phyloP scores from a whole-genome alignment of 768 basidiomycete genomes.

The Leucosporidium creatinivorum region DNA sequence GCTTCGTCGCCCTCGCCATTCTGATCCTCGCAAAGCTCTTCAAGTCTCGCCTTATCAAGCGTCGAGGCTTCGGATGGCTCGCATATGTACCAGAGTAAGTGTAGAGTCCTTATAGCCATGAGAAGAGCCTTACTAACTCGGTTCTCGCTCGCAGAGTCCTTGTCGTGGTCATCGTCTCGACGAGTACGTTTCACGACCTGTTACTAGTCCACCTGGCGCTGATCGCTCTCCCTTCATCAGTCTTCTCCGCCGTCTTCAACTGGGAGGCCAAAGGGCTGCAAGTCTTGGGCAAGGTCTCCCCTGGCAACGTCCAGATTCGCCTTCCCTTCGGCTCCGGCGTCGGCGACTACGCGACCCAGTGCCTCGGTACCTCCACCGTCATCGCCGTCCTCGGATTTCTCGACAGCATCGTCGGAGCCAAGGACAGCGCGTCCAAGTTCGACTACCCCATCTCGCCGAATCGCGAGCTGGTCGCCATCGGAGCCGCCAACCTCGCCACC shows the following conservation, averaged over 20 bases:
- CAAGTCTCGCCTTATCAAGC: slow-evolving; percentile 48
- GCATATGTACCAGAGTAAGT: slow-evolving; percentile 66
- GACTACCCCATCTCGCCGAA: slow-evolving; percentile 75
- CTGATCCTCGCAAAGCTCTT: slow-evolving; percentile 56
- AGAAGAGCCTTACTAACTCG: background rate
- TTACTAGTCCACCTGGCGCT: background rate
- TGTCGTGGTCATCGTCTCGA: slow-evolving; percentile 73
- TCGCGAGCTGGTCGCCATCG: slow-evolving; percentile 88
- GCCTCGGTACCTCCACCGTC: slow-evolving; percentile 47
- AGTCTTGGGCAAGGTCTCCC: slow-evolving; percentile 70
- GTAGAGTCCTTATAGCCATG: background rate
- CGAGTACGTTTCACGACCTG: slow-evolving; percentile 51
- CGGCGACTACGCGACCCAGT: slow-evolving; percentile 1
- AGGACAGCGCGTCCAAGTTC: slow-evolving; percentile 77
- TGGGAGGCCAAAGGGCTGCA: slow-evolving; percentile 55
- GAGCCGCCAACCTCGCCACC: slow-evolving; percentile 42
- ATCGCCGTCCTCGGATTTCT: slow-evolving; percentile 82
- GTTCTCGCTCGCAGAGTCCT: slow-evolving; percentile 50
- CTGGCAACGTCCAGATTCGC: slow-evolving; percentile 57
- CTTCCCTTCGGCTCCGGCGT: slow-evolving; percentile 49
- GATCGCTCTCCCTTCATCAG: background rate
- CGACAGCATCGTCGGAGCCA: slow-evolving; percentile 85
- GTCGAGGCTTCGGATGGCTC: slow-evolving; percentile 53
- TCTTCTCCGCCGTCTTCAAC: slow-evolving; percentile 15
- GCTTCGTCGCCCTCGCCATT: slow-evolving; percentile 59